Base-by-base conservation (phyloP, 2,329 filamentous ascomycete species). In the Rosellinia necatrix region DNA sequence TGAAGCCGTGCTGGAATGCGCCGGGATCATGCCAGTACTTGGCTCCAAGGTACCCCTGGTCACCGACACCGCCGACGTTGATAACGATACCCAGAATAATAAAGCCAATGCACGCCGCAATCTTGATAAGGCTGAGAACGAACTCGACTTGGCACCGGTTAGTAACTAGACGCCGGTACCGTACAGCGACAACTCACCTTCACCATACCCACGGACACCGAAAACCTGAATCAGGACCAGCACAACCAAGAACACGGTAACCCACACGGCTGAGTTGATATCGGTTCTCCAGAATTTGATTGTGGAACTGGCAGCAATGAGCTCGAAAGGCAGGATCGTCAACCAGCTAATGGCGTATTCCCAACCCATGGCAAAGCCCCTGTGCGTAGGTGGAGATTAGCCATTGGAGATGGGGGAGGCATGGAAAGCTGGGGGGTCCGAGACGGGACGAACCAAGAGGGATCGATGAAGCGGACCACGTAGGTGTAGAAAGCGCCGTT, bases 401-500 rank as follows among this genome's bases (percentile, higher is more conserved):
- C n/a, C n/a, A 35, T 22, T 4, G 10, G 8, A 34, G 19, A 19
- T 6, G 3, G 15, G 6, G 15, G 15, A 49, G 38, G 30, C n/a
- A n/a, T n/a, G n/a, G n/a, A n/a, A n/a, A n/a, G n/a, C n/a, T n/a
- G n/a, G n/a, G n/a, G n/a, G n/a, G n/a, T n/a, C n/a, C n/a, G n/a
- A n/a, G n/a, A n/a, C n/a, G 15, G 15, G 24, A 61, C 69, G 40
- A 62, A 77, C 78, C 79, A 81, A 15, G 82, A 78, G 22, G 84
- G 84, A 62, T 86, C 84, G 56, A 86, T 73, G 62, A 87, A 87
- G 46, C 83, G 80, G 48, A 81, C 77, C 40, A 81, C 76, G 63
- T 86, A 86, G n/a, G 79, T 80, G 68, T 81, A 84, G 71, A 87
- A 86, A 59, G 81, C 82, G 41, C 84, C 84, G 56, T 83, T 83